Evolutionary conservation across 2,329 filamentous ascomycete genomes (phyloP).

Genomic region (Zopfia rhizophila): DNA sequence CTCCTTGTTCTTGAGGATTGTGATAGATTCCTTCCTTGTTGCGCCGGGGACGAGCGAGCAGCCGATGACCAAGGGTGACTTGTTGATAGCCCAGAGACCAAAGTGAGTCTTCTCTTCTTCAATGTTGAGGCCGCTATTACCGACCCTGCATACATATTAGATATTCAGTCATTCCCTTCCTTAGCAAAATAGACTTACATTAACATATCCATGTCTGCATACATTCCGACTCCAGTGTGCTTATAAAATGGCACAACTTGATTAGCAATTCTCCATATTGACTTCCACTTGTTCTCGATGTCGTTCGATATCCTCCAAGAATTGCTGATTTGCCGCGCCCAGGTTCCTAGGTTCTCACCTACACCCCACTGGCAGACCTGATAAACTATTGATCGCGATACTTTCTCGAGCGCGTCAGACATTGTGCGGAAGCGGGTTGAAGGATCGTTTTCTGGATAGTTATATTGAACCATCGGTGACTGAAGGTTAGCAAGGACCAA

Average conservation of each 20-base stretch:
- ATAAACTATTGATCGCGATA: slow-evolving; percentile 48
- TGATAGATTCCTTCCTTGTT: slow-evolving; percentile 24
- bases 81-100: slow-evolving; percentile 59
- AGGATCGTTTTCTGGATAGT: slow-evolving; percentile 37
- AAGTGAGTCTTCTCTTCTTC: slow-evolving; percentile 58
- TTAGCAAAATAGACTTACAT: slow-evolving; percentile 36
- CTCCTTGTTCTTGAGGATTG: slow-evolving; percentile 60
- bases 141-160: slow-evolving; percentile 33
- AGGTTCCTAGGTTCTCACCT: slow-evolving; percentile 46
- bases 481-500: too few species aligned
- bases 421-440: slow-evolving; percentile 44
- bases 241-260: slow-evolving; percentile 43
- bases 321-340: slow-evolving; percentile 47
- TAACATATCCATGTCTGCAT: slow-evolving; percentile 57
- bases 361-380: slow-evolving; percentile 53
- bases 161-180: slow-evolving; percentile 12
- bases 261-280: slow-evolving; percentile 47
- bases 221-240: slow-evolving; percentile 39
- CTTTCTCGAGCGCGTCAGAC: slow-evolving; percentile 35
- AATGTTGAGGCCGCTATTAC: slow-evolving; percentile 47
- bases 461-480: slow-evolving; percentile 52
- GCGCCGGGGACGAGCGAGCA: slow-evolving; percentile 48
- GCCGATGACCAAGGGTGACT: slow-evolving; percentile 58
- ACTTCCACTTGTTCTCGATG: slow-evolving; percentile 47
- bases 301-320: slow-evolving; percentile 51